phyloP scores from a whole-genome alignment of 441 rosid species.

The Arabidopsis lyrata region DNA sequence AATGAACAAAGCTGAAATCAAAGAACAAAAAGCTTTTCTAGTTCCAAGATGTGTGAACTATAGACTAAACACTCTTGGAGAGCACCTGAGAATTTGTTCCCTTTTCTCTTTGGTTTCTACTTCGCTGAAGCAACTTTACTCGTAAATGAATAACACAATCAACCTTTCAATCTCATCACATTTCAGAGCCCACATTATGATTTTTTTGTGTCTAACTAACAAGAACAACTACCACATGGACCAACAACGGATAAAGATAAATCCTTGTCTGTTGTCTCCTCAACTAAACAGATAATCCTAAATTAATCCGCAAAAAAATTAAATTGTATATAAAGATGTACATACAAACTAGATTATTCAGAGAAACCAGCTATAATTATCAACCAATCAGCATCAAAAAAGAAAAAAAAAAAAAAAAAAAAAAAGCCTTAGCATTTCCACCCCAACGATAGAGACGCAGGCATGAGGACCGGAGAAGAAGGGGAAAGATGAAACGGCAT shows the following conservation, averaged over 20 bases:
- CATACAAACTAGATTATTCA: background rate
- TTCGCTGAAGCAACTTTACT: too few species aligned
- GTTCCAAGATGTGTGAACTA: background rate
- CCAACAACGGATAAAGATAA: background rate
- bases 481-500: background rate
- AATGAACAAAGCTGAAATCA: background rate
- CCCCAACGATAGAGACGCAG: too few species aligned
- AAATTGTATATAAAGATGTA: conserved; percentile 8
- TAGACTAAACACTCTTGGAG: too few species aligned
- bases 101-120: too few species aligned
- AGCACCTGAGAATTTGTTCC: too few species aligned
- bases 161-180: background rate
- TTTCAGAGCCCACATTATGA: background rate
- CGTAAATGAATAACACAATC: background rate
- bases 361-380: background rate
- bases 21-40: background rate
- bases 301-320: background rate
- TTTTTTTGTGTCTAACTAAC: background rate
- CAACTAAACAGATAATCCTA: background rate
- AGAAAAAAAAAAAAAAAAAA: too few species aligned
- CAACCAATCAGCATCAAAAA: background rate
- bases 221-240: background rate
- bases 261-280: background rate
- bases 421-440: too few species aligned
- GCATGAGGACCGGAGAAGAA: background rate